A percentile compares a stretch with the other conserved stretches of the same genome.
phyloP scores from a whole-genome alignment of 257 asterid species.

The Solanum pinnatisectum region DNA sequence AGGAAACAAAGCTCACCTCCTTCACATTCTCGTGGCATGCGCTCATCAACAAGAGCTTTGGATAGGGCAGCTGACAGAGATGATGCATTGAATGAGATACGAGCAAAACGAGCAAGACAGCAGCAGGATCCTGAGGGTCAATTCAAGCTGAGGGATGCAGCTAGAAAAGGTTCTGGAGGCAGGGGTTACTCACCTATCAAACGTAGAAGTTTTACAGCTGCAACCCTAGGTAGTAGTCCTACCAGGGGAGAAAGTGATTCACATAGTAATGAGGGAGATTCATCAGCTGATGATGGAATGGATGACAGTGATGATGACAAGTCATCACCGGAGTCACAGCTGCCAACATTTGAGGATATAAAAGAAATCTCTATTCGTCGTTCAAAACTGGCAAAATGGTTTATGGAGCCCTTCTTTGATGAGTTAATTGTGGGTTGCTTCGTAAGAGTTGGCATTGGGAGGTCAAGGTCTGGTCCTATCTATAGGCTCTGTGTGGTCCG shows the following conservation, averaged over 20 bases:
- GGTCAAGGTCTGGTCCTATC: slow-evolving; percentile 67
- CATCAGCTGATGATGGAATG: slow-evolving; percentile 78
- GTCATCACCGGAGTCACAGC: slow-evolving; percentile 49
- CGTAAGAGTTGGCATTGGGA: slow-evolving; percentile 92
- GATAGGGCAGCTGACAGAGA: slow-evolving; percentile 85
- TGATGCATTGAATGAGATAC: slow-evolving; percentile 42
- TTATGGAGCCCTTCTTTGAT: slow-evolving; percentile 97
- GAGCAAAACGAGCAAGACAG: slow-evolving; percentile 61
- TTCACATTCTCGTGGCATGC: slow-evolving; percentile 62
- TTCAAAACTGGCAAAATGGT: slow-evolving; percentile 90
- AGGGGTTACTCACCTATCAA: slow-evolving; percentile 73
- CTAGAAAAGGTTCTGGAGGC: slow-evolving; percentile 53
- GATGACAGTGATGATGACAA: slow-evolving; percentile 92
- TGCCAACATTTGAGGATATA: slow-evolving; percentile 74
- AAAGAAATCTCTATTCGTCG: slow-evolving; percentile 80
- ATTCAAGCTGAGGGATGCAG: slow-evolving; percentile 46
- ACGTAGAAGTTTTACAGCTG: slow-evolving; percentile 59
- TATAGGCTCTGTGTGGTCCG: slow-evolving; percentile 84
- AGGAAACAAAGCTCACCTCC: slow-evolving; percentile 70
- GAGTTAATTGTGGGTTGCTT: slow-evolving; percentile 93
- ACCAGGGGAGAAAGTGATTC: slow-evolving; percentile 70
- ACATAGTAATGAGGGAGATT: slow-evolving; percentile 67
- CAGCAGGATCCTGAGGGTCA: slow-evolving; percentile 40
- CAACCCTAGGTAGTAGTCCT: slow-evolving; percentile 65
- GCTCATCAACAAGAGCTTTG: slow-evolving; percentile 55